These are phyloP conservation scores for Bruguiera parviflora DNA, from an alignment of 345 rosid species.

Conservation along the genomic window DNA sequence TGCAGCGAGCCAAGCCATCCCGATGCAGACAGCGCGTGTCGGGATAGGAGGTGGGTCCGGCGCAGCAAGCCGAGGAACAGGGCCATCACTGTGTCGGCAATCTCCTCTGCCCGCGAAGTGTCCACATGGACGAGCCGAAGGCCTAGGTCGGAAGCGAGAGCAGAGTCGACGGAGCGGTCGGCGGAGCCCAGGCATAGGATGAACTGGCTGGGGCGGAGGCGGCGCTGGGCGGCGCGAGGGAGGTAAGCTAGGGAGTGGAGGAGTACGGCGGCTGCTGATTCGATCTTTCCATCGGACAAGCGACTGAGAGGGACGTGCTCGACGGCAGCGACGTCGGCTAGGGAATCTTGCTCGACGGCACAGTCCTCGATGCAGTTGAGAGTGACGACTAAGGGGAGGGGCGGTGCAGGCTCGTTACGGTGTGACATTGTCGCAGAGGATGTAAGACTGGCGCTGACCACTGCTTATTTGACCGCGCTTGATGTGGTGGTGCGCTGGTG, in stretches of 20 bases:
- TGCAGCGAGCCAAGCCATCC: constrained; percentile 98
- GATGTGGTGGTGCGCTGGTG: background rate
- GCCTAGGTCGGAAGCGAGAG: constrained; percentile 89
- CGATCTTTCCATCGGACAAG: constrained; percentile 84
- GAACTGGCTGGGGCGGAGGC: constrained; percentile 94
- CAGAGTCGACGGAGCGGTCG: constrained; percentile 87
- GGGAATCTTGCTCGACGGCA: constrained; percentile 69
- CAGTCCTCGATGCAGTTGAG: constrained; percentile 97
- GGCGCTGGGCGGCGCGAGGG: constrained; percentile 99
- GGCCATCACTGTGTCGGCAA: constrained; percentile 99
- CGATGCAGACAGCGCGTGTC: constrained; percentile 82
- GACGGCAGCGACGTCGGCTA: constrained; percentile 72
- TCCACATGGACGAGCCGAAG: constrained; percentile 92
- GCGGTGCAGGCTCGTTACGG: constrained; percentile 36
- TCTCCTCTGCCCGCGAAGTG: constrained; percentile 91
- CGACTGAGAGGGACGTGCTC: constrained; percentile 95
- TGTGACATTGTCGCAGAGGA: constrained; percentile 42
- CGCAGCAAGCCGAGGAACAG: constrained; percentile 91
- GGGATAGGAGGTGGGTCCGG: constrained; percentile 84
- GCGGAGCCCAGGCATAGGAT: constrained; percentile 92
- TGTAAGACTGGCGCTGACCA: constrained; percentile 31
- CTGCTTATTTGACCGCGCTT: background rate
- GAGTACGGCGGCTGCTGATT: constrained; percentile 90
- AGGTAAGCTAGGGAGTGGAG: constrained; percentile 92
- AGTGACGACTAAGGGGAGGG: constrained; percentile 60